Conservation (phyloP, 768 basidiomycete species). For the Phylloporus scabripes region DNA sequence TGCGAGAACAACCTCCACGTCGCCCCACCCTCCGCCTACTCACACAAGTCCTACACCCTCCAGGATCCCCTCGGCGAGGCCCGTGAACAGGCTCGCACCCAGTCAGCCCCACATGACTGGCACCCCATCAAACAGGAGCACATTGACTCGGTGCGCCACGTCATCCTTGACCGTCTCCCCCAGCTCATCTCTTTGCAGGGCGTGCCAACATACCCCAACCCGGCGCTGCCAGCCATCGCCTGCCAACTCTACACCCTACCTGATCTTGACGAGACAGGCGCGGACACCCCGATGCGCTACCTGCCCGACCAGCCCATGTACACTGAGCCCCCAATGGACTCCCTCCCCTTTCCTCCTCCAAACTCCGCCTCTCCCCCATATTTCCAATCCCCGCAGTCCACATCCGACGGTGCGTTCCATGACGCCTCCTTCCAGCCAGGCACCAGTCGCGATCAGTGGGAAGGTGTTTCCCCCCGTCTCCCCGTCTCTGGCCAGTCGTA, state of each 20-base stretch:
- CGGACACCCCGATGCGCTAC: neutral
- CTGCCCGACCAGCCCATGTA: constrained; percentile 1
- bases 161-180: neutral
- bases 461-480: constrained; percentile 3
- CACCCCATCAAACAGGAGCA: constrained; percentile 23
- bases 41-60: constrained; percentile 28
- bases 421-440: neutral
- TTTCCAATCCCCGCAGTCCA: constrained; percentile 11
- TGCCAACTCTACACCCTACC: constrained; percentile 13
- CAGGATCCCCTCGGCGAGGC: constrained; percentile 25
- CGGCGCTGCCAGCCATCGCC: constrained; percentile 11
- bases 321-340: constrained; percentile 29
- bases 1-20: constrained; percentile 7
- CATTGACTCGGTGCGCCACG: constrained; percentile 17
- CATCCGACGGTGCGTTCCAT: constrained; percentile 10
- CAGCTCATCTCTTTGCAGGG: constrained; percentile 14
- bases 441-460: constrained; percentile 19
- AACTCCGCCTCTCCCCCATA: constrained; percentile 17
- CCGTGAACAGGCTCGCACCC: neutral
- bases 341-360: constrained; percentile 27
- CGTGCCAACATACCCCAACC: constrained; percentile 3
- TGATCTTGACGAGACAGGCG: constrained; percentile 11
- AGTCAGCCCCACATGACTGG: constrained; percentile 9
- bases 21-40: constrained; percentile 3
- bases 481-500: constrained; percentile 13